phyloP scores from a whole-genome alignment of 192 early-diverging fungal genomes.

The Umbelopsis isabellina region DNA sequence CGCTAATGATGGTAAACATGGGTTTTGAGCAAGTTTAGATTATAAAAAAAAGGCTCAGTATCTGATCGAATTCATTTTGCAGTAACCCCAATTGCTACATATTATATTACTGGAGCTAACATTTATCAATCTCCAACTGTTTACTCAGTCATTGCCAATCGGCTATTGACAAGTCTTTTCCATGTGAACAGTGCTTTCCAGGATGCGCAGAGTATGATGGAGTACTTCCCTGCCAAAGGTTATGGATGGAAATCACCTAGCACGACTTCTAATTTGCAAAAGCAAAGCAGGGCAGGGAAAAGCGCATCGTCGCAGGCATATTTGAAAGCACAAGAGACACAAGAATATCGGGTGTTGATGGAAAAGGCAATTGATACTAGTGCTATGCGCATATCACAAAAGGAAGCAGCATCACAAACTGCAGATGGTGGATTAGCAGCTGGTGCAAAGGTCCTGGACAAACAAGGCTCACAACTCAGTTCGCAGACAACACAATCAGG shows the following conservation, averaged over 20 bases:
- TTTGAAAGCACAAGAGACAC: slow-evolving; percentile 33
- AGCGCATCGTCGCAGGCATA: neutral
- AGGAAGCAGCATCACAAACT: slow-evolving; percentile 19
- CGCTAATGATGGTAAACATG: slow-evolving; percentile 54
- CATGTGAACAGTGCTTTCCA: slow-evolving; percentile 61
- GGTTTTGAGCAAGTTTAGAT: neutral
- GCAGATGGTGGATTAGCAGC: slow-evolving; percentile 7
- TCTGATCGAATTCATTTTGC: neutral
- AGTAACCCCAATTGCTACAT: slow-evolving; percentile 62
- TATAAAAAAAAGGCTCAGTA: neutral
- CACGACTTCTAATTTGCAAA: neutral
- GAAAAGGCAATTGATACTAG: slow-evolving; percentile 39
- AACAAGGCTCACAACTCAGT: neutral
- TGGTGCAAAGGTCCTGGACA: slow-evolving; percentile 5
- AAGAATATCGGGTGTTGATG: slow-evolving; percentile 35
- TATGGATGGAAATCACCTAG: slow-evolving; percentile 53
- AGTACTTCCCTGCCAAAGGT: slow-evolving; percentile 62
- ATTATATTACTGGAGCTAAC: slow-evolving; percentile 74
- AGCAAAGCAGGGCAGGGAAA: neutral
- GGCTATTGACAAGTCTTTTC: slow-evolving; percentile 58
- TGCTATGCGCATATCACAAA: slow-evolving; percentile 26
- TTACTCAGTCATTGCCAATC: slow-evolving; percentile 68
- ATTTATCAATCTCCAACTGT: slow-evolving; percentile 76
- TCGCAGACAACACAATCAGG: slow-evolving; percentile 1
- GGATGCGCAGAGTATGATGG: slow-evolving; percentile 52